Evolutionary conservation across 164 flowering plant genomes (phyloP), one percentile per base, ranked within the genome.

Genomic region (Warburgia ugandensis): DNA sequence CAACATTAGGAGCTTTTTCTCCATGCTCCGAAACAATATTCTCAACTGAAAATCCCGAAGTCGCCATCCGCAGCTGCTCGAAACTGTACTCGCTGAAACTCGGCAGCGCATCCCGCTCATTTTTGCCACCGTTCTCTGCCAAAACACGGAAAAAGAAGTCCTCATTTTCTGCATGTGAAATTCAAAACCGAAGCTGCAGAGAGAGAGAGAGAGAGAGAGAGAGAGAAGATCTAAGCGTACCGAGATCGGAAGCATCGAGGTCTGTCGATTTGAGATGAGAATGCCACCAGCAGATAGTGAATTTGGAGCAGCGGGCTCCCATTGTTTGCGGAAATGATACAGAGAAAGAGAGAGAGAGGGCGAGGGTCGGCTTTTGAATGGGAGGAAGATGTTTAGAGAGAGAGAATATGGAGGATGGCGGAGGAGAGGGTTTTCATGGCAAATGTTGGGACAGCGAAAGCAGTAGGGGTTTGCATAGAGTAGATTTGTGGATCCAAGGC

Each of bases 21-120:
- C 92, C 96, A 56, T 87, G 94, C 70, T 91, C 96, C 21, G 96
- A 91, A 6, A 91, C 96, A 28, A 91, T 83, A 64, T 72, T 74
- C 2, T 87, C 96, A 12, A 70, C 52, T 1, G 84, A 74, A 55
- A 91, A 91, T 3, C 83, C 86, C 26, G 59, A 35, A 0, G 96
- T 83, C 26, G 95, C 90, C 11, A 66, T 67, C 43, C 70, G 82
- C 25, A 87, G 81, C 67, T 76, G 75, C 52, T 87, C 94, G 30
- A 81, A 72, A 38, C 77, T 76, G 64, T 62, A 86, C 68, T 86
- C 92, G 2, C 35, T 62, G 70, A 84, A 86, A 42, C 54, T 57
- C 33, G 84, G 87, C 53, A 67, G 47, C 23, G 71, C 29, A 1
- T 66, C 67, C n/a, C 45, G 25, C 12, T 74, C 81, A 28, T 46